phyloP scores from a whole-genome alignment of 495 filamentous ascomycete species.

The Penicillium alfredii region DNA sequence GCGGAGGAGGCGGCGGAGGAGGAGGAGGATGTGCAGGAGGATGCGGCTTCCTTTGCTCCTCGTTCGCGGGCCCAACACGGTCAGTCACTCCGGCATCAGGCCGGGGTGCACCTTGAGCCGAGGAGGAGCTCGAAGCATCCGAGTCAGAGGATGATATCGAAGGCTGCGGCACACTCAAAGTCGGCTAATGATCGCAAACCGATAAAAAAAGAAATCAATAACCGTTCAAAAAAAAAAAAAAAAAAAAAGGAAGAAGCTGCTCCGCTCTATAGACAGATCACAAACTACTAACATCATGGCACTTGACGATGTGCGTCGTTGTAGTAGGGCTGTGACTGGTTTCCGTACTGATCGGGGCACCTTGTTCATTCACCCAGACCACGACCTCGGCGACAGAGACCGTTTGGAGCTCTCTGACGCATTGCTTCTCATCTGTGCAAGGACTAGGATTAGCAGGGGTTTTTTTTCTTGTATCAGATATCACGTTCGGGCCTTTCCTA shows the following conservation, averaged over 20 bases:
- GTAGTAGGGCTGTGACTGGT: conserved; percentile 6
- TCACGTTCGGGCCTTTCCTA: conserved; percentile 10
- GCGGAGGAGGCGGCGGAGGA: conserved; percentile 1
- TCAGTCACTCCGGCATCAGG: background rate
- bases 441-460: no score
- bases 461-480: no score
- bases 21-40: conserved; percentile 2
- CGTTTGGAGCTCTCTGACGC: conserved; percentile 3
- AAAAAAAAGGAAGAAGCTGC: no score
- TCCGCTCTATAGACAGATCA: no score
- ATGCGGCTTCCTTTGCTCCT: background rate
- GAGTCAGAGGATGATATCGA: conserved; percentile 1
- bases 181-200: background rate
- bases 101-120: background rate
- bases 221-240: no score
- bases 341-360: conserved; percentile 41
- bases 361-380: conserved; percentile 60
- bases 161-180: no score
- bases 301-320: conserved; percentile 1
- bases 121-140: background rate
- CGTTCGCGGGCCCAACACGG: background rate
- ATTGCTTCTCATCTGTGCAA: conserved; percentile 3
- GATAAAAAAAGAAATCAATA: conserved; percentile 4
- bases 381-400: conserved; percentile 45
- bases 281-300: conserved; percentile 19